Conservation (phyloP, 176 grass and related monocot species). For the Calamus simplicifolius region DNA sequence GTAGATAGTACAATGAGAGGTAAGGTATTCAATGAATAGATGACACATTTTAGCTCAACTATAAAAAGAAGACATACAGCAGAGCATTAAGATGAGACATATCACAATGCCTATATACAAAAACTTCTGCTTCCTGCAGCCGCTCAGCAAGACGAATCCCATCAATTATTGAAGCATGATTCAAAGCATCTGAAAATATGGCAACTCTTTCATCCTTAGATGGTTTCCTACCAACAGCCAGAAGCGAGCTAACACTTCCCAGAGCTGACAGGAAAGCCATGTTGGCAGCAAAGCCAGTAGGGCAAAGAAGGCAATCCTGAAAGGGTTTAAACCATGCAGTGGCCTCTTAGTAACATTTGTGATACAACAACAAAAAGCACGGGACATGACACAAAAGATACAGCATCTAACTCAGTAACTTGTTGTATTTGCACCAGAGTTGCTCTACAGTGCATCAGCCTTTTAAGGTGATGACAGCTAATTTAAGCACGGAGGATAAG, state of each 20-base stretch:
- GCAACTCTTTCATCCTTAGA: conserved; percentile 39
- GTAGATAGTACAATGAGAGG: neutral
- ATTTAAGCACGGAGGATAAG: no score
- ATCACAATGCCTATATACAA: conserved; percentile 82
- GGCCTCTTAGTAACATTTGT: neutral
- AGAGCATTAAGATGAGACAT: conserved; percentile 69
- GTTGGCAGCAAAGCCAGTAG: conserved; percentile 85
- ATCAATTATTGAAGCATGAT: conserved; percentile 96
- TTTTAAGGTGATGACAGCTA: no score
- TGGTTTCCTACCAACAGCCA: conserved; percentile 38
- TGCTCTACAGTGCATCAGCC: no score
- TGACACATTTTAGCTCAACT: no score
- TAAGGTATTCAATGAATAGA: no score
- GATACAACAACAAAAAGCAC: neutral
- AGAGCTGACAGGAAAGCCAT: conserved; percentile 66
- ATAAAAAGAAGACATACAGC: conserved; percentile 36
- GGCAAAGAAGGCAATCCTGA: conserved; percentile 86
- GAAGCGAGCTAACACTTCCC: conserved; percentile 57
- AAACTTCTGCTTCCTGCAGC: conserved; percentile 47
- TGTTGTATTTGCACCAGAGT: no score
- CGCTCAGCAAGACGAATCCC: conserved; percentile 63
- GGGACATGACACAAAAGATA: no score
- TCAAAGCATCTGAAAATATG: conserved; percentile 81
- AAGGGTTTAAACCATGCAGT: neutral
- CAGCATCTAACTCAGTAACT: no score